Conservation (phyloP, 805 yeast species). For the Candida chilensis region DNA sequence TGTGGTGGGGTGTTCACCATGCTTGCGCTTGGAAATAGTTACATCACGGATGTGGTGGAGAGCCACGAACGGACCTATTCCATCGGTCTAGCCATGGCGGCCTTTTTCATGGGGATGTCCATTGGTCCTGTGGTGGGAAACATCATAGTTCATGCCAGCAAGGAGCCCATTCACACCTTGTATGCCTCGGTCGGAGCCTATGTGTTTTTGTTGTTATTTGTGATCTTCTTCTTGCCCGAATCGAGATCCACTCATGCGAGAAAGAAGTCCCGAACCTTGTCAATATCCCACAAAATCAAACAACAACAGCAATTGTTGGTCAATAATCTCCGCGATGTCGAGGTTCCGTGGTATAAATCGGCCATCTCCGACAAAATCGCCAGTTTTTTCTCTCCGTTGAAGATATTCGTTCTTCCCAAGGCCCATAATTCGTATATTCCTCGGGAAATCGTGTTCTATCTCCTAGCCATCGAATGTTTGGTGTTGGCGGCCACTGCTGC, state of each 20-base stretch:
- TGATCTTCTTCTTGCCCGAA: conserved; percentile 43
- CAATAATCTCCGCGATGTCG: no score
- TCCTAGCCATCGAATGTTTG: conserved; percentile 39
- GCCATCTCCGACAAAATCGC: no score
- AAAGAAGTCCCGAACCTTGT: conserved; percentile 39
- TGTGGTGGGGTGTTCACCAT: conserved; percentile 59
- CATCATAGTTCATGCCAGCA: conserved; percentile 15
- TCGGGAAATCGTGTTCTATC: conserved; percentile 34
- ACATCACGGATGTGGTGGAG: conserved; percentile 66
- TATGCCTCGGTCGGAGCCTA: no score
- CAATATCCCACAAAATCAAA: no score
- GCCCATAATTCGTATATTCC: no score
- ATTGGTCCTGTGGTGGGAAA: conserved; percentile 59
- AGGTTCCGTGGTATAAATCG: no score
- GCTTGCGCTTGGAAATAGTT: conserved; percentile 55
- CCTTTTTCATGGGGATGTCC: conserved; percentile 51
- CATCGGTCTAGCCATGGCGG: conserved; percentile 52
- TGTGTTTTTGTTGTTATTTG: no score
- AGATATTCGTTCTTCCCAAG: no score
- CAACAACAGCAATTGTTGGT: no score
- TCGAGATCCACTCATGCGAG: conserved; percentile 52
- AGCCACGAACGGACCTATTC: conserved; percentile 47
- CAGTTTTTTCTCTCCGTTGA: no score
- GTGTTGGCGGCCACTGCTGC: conserved; percentile 27
- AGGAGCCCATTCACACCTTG: no score